Evolutionary conservation across 768 basidiomycete species (phyloP), one percentile per base, ranked within the genome.

Genomic region (Sporobolomyces pararoseus): DNA sequence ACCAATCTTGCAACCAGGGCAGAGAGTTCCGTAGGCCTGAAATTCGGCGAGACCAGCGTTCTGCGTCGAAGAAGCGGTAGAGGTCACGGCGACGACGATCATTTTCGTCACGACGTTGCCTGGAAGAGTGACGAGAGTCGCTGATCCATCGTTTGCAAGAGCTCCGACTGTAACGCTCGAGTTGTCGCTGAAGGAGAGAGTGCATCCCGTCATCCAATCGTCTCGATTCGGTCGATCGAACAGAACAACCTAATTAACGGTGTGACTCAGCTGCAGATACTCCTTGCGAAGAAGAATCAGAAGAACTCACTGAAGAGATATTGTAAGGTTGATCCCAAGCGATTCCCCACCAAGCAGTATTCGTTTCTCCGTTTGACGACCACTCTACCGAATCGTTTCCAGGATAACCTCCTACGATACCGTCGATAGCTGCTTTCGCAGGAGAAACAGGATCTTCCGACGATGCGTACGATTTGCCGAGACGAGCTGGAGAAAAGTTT

Each of bases 101-200:
- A 51, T 59, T 21, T 42, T 19, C 2, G 73, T 63, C 12, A 62
- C 44, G 54, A 62, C 63, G 6, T 63, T 10, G 13, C 55, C 53
- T 19, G 44, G 31, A n/a, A 75, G 55, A n/a, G 47, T 32, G 37
- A 75, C 29, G 31, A 62, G 51, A 1, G 73, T 69, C 23, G 73
- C 73, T 14, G 70, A 68, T 14, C 73, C 73, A 27, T 71, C 70
- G 64, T 75, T 75, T 42, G 57, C 59, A 34, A 75, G 73, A 14
- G 66, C 57, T n/a, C 65, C 65, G 47, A 70, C 32, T 1, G 55
- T 1, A 7, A 66, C 31, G 1, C 63, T 42, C 50, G 68, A 61
- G 7, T 58, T 52, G 46, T 70, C 73, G 25, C 35, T 25, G 34
- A 68, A 68, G 4, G 57, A 58, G 25, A 75, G 42, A 1, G 73